These are phyloP conservation scores for Leishmania major DNA, from an alignment of 208 protist species.

Conservation along the genomic window DNA sequence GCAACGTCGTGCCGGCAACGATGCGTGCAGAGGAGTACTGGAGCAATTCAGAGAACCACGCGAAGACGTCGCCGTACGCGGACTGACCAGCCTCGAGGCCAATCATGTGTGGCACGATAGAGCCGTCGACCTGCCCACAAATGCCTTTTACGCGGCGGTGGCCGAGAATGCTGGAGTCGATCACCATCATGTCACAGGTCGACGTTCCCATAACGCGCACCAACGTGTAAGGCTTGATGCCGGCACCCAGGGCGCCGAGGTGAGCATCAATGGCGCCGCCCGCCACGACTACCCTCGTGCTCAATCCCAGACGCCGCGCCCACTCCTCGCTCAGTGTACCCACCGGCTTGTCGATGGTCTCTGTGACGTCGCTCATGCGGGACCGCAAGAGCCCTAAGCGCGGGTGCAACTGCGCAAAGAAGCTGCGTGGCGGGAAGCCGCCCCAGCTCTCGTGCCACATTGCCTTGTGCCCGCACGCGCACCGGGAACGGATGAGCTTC, in stretches of 20 bases:
- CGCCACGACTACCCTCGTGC: constrained; percentile 39
- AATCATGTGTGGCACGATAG: constrained; percentile 52
- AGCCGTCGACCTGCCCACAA: constrained; percentile 64
- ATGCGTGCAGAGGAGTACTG: constrained; percentile 37
- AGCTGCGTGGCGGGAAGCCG: constrained; percentile 48
- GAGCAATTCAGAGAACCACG: constrained; percentile 56
- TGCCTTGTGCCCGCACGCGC: constrained; percentile 59
- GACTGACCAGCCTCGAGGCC: constrained; percentile 64
- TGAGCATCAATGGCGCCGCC: constrained; percentile 64
- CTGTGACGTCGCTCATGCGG: constrained; percentile 39
- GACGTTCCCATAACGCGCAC: constrained; percentile 71
- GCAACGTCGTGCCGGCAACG: constrained; percentile 25
- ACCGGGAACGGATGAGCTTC: constrained; percentile 42
- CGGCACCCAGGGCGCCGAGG: constrained; percentile 56
- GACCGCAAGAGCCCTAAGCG: constrained; percentile 36
- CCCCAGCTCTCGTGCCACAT: constrained; percentile 71
- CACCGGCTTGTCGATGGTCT: constrained; percentile 53
- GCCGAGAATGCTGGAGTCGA: constrained; percentile 35
- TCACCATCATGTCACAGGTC: constrained; percentile 71
- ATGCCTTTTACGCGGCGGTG: constrained; percentile 44
- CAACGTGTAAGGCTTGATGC: constrained; percentile 48
- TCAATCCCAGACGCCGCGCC: constrained; percentile 45
- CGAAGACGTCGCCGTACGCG: constrained; percentile 67
- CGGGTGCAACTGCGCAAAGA: constrained; percentile 57
- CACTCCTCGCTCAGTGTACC: constrained; percentile 43